These are phyloP conservation scores for Suillus luteus DNA, from an alignment of 768 basidiomycete genomes.

Conservation along the genomic window DNA sequence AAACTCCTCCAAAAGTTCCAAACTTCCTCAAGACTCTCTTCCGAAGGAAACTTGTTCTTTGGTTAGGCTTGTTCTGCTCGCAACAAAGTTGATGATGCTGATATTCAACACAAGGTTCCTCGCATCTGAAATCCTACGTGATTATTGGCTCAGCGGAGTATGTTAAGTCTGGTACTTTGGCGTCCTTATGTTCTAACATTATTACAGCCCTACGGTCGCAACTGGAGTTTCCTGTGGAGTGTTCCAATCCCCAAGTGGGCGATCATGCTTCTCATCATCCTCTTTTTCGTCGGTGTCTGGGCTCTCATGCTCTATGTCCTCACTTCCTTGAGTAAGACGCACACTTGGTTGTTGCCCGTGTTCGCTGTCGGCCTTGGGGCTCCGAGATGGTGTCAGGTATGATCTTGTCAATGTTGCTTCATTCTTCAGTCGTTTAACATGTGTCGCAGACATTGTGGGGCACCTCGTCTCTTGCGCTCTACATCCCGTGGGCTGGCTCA, in stretches of 20 bases:
- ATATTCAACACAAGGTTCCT: slow-evolving; percentile 57
- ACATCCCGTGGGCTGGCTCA: slow-evolving; percentile 89
- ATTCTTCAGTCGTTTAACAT: background rate
- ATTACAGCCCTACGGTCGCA: slow-evolving; percentile 82
- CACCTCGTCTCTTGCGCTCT: slow-evolving; percentile 88
- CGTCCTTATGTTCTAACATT: slow-evolving; percentile 15
- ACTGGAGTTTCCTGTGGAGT: slow-evolving; percentile 93
- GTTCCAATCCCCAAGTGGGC: slow-evolving; percentile 82
- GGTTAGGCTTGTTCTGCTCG: slow-evolving; percentile 41
- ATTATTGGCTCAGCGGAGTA: slow-evolving; percentile 89
- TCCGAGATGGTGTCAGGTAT: slow-evolving; percentile 91
- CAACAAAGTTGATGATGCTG: background rate
- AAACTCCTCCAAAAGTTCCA: slow-evolving; percentile 93
- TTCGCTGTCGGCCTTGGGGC: slow-evolving; percentile 95
- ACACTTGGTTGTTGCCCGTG: slow-evolving; percentile 93
- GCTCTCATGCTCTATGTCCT: slow-evolving; percentile 69
- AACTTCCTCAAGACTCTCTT: slow-evolving; percentile 89
- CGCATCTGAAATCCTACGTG: slow-evolving; percentile 87
- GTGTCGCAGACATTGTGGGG: slow-evolving; percentile 83
- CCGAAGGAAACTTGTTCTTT: slow-evolving; percentile 87
- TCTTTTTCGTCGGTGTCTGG: slow-evolving; percentile 91
- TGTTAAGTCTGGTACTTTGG: slow-evolving; percentile 30
- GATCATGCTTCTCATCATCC: slow-evolving; percentile 73
- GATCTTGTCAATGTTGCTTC: slow-evolving; percentile 12
- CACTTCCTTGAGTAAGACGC: slow-evolving; percentile 87